Conservation (phyloP, 2,329 filamentous ascomycete species). For the Fusarium piperis region DNA sequence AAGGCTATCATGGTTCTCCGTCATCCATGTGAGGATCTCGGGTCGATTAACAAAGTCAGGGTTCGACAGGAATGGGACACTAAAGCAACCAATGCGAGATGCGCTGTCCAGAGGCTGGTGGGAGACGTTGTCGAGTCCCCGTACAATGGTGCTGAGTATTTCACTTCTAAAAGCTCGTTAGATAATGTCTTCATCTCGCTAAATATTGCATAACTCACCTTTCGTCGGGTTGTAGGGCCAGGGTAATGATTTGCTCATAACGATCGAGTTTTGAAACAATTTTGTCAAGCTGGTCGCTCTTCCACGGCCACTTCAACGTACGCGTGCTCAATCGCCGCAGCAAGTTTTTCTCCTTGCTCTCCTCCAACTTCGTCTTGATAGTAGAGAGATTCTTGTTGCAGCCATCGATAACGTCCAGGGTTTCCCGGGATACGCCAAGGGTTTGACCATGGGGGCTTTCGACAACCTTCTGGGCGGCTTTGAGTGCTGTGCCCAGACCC, state of each 20-base stretch:
- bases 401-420: neutral
- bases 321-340: neutral
- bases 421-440: neutral
- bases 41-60: neutral
- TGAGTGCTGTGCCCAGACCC: neutral
- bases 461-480: neutral
- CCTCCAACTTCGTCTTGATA: neutral
- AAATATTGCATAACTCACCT: neutral
- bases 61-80: neutral
- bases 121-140: neutral
- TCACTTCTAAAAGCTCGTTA: neutral
- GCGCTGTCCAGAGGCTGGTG: neutral
- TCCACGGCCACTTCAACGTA: neutral
- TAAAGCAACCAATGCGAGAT: neutral
- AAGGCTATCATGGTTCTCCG: neutral
- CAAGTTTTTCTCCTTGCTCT: neutral
- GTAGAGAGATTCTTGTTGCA: neutral
- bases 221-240: neutral
- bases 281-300: neutral
- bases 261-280: neutral
- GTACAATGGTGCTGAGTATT: neutral
- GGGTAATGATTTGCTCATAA: neutral
- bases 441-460: neutral
- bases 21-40: neutral
- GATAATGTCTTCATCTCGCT: neutral